phyloP scores from a whole-genome alignment of 2,329 filamentous ascomycete species.

The Diplodia intermedia region DNA sequence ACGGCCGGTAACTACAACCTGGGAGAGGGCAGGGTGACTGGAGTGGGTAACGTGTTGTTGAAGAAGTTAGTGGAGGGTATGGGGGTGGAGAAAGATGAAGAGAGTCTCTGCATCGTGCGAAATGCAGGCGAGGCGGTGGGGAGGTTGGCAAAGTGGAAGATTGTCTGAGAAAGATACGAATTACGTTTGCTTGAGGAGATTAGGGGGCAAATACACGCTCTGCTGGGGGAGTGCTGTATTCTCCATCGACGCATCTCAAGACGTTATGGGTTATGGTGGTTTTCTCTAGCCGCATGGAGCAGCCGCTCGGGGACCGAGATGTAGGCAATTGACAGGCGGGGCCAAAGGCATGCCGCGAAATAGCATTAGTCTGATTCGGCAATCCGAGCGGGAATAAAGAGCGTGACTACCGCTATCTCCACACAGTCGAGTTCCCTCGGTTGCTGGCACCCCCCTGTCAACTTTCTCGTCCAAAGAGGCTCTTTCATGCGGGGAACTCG shows the following conservation, averaged over 20 bases:
- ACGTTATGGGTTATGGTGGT: too few relatives aligned
- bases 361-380: constrained; percentile 16
- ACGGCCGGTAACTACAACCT: constrained; percentile 87
- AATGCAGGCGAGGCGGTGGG: constrained; percentile 81
- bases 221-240: too few relatives aligned
- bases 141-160: constrained; percentile 79
- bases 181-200: neutral
- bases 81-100: constrained; percentile 40
- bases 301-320: neutral
- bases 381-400: constrained; percentile 13
- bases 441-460: constrained; percentile 3
- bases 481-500: constrained; percentile 20
- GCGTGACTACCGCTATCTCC: neutral
- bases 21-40: constrained; percentile 75
- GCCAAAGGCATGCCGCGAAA: neutral
- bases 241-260: too few relatives aligned
- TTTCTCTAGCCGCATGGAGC: neutral
- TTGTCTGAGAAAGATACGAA: neutral
- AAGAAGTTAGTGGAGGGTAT: constrained; percentile 62
- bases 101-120: constrained; percentile 75
- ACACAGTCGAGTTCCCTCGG: constrained; percentile 3
- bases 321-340: neutral
- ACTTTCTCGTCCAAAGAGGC: neutral
- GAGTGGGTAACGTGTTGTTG: constrained; percentile 73
- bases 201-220: neutral